phyloP scores from a whole-genome alignment of 306 rosid genomes.

The Vachellia collinsii region DNA sequence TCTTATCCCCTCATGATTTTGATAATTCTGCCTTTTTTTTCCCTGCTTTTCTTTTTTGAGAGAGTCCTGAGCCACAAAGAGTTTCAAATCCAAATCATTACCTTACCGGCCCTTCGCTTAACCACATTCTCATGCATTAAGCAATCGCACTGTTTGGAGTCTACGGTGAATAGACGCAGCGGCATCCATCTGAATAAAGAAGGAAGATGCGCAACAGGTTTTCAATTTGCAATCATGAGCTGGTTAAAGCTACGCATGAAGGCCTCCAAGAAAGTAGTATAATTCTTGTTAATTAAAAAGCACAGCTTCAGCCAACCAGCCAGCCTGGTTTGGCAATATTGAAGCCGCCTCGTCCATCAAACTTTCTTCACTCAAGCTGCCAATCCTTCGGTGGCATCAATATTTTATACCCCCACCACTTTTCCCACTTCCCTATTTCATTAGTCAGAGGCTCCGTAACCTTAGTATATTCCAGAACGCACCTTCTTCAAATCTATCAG shows the following conservation, averaged over 20 bases:
- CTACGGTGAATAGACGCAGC: not conserved
- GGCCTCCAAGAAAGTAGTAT: not conserved
- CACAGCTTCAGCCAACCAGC: not conserved
- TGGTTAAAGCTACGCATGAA: not conserved
- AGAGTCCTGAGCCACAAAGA: conserved; percentile 38
- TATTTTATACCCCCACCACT: not conserved
- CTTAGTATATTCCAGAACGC: not conserved
- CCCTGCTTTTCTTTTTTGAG: conserved; percentile 20
- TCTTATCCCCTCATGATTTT: conserved; percentile 21
- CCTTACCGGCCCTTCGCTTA: conserved; percentile 16
- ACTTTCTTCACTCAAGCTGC: not conserved
- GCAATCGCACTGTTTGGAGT: not conserved
- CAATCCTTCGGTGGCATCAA: not conserved
- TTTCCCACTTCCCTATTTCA: not conserved
- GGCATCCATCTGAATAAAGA: not conserved
- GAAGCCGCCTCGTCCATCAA: not conserved
- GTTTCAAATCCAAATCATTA: conserved; percentile 31
- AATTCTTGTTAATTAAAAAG: not conserved
- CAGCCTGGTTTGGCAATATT: not conserved
- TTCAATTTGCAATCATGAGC: not conserved
- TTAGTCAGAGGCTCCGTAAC: not conserved
- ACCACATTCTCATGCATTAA: not conserved
- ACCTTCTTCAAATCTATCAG: not conserved
- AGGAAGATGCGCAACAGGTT: not conserved
- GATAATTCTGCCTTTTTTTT: not conserved